Conservation (phyloP, 176 grass and related monocot genomes). For the Raddia guianensis region DNA sequence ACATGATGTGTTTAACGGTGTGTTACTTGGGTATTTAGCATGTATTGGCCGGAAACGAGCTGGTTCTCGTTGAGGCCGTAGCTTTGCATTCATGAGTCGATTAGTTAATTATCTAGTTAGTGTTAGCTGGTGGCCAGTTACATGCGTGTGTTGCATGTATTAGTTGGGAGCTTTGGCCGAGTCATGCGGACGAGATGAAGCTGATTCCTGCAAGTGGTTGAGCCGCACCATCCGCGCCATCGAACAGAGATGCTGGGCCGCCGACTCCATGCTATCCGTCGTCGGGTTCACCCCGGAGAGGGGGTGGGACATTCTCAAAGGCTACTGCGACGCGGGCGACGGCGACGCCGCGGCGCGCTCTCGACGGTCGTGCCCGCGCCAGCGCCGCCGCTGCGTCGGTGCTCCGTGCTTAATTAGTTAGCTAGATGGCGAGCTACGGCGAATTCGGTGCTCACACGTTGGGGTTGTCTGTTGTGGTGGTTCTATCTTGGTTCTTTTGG, state of each 20-base stretch:
- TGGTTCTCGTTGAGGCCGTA: too few relatives aligned
- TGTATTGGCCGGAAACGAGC: too few relatives aligned
- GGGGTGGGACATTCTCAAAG: constrained; percentile 72
- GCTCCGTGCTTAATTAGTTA: not conserved
- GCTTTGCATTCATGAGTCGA: too few relatives aligned
- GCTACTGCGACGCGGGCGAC: constrained; percentile 52
- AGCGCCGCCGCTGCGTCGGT: not conserved
- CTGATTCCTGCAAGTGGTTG: too few relatives aligned
- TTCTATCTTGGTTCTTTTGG: too few relatives aligned
- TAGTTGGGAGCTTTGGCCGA: too few relatives aligned
- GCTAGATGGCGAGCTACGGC: not conserved
- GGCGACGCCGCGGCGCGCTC: not conserved
- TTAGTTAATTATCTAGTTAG: too few relatives aligned
- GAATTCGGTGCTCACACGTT: not conserved
- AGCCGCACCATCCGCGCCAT: constrained; percentile 61
- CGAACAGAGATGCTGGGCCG: constrained; percentile 71
- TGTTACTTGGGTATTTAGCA: too few relatives aligned
- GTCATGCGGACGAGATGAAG: too few relatives aligned
- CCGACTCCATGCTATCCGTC: constrained; percentile 63
- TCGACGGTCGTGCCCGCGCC: not conserved
- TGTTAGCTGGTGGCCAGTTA: too few relatives aligned
- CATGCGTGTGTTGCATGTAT: too few relatives aligned
- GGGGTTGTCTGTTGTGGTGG: not conserved
- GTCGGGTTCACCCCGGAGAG: constrained; percentile 71
- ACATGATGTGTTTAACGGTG: too few relatives aligned